Conservation (phyloP, 2,329 filamentous ascomycete species). For the Fusarium camptoceras region DNA sequence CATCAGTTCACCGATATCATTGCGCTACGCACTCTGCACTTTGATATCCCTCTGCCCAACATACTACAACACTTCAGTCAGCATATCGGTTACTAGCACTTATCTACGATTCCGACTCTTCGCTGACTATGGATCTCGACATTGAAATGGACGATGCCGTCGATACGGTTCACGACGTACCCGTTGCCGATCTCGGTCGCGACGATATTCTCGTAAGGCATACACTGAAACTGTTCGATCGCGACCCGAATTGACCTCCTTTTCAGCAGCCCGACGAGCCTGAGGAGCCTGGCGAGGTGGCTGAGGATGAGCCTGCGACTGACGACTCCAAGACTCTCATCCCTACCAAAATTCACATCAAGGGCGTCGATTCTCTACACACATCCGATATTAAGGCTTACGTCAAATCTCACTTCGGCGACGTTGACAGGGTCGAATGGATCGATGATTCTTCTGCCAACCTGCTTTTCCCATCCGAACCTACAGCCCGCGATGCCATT, state of each 20-base stretch:
- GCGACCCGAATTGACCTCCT: constrained; percentile 28
- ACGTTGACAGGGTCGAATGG: constrained; percentile 82
- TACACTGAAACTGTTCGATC: background rate
- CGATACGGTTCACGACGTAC: constrained; percentile 50
- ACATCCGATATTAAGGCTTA: constrained; percentile 84
- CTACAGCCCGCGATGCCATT: constrained; percentile 65
- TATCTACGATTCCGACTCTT: constrained; percentile 1
- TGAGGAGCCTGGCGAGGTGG: constrained; percentile 55
- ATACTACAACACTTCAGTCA: background rate
- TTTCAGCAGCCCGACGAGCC: constrained; percentile 52
- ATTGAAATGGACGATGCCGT: constrained; percentile 78
- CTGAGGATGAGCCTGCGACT: constrained; percentile 50
- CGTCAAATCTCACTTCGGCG: constrained; percentile 73
- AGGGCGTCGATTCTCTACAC: constrained; percentile 83
- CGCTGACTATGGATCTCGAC: constrained; percentile 70
- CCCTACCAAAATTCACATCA: constrained; percentile 79
- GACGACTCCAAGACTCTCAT: constrained; percentile 47
- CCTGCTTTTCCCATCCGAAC: constrained; percentile 75
- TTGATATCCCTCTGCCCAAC: background rate
- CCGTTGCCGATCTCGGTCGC: constrained; percentile 44
- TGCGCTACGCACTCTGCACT: background rate
- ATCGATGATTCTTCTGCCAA: constrained; percentile 94
- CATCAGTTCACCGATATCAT: background rate
- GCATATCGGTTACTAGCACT: background rate
- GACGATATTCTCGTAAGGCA: constrained; percentile 55